phyloP scores from a whole-genome alignment of 371 early-diverging fungal species.

The Apophysomyces elegans region DNA sequence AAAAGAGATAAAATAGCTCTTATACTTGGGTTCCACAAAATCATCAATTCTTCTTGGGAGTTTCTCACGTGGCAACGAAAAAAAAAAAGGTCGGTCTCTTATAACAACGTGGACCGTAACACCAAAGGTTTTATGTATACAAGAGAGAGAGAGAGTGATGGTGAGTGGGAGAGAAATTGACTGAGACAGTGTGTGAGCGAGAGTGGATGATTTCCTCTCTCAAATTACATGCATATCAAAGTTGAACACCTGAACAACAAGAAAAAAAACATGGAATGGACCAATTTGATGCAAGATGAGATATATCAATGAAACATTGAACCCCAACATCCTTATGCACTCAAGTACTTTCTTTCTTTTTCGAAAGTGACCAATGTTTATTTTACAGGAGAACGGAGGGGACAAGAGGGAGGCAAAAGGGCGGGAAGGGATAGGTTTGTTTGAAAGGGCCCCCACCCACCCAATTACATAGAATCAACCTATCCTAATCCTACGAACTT shows the following conservation, averaged over 20 bases:
- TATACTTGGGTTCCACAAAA: neutral
- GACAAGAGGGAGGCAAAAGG: too few relatives aligned
- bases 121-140: neutral
- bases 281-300: neutral
- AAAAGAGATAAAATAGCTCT: too few relatives aligned
- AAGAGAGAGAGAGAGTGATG: too few relatives aligned
- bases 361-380: neutral
- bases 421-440: too few relatives aligned
- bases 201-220: neutral
- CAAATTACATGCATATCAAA: constrained; percentile 3
- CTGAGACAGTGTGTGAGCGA: neutral
- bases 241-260: neutral
- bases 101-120: constrained; percentile 8
- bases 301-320: neutral
- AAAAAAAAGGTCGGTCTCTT: neutral
- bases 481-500: neutral
- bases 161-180: too few relatives aligned
- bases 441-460: too few relatives aligned
- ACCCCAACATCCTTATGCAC: too few relatives aligned
- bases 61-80: constrained; percentile 1
- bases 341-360: neutral
- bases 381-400: neutral
- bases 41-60: neutral
- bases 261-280: neutral
- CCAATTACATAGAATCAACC: too few relatives aligned